Conservation (phyloP, 176 grass and related monocot genomes). For the Ananas comosus region DNA sequence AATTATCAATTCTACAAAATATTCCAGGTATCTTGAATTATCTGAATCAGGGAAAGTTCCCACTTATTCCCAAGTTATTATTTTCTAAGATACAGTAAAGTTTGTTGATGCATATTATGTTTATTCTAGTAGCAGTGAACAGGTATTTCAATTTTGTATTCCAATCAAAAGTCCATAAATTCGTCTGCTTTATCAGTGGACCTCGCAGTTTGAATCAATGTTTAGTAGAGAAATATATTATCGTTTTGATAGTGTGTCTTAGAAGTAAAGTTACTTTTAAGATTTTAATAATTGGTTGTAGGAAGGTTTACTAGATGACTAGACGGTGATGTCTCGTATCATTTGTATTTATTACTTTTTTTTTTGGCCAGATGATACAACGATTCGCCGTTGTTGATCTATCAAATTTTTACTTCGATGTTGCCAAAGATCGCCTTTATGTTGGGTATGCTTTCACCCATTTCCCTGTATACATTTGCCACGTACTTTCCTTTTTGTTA, state of each 20-base stretch:
- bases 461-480: not conserved
- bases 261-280: no score
- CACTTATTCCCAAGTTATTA: not conserved
- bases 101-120: not conserved
- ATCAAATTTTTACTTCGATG: slow-evolving; percentile 92
- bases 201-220: no score
- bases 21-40: slow-evolving; percentile 57
- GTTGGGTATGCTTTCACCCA: slow-evolving; percentile 61
- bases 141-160: not conserved
- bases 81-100: not conserved
- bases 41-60: not conserved
- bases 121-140: not conserved
- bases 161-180: not conserved
- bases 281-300: no score
- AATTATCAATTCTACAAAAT: slow-evolving; percentile 92
- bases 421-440: slow-evolving; percentile 94
- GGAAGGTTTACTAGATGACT: no score
- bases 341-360: not conserved
- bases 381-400: slow-evolving; percentile 94
- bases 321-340: not conserved
- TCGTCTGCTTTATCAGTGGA: not conserved
- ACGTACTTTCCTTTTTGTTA: not conserved
- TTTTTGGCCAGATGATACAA: slow-evolving; percentile 68
- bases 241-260: no score
- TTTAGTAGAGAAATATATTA: no score